These are phyloP conservation scores for Cenchrus fungigraminus DNA, from an alignment of 176 grass and related monocot genomes.

Conservation along the genomic window DNA sequence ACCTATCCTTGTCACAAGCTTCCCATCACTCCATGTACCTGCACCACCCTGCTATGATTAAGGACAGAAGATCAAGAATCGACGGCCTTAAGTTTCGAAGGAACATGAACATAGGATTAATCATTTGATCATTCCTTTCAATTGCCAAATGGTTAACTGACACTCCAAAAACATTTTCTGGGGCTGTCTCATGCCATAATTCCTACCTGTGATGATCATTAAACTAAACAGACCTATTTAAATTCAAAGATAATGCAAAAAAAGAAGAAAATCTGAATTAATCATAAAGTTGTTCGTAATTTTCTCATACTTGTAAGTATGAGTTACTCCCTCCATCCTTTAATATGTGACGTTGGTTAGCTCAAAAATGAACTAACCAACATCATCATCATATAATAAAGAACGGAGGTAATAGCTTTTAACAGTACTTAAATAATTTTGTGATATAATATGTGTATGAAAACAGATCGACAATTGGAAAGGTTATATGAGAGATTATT, in stretches of 20 bases:
- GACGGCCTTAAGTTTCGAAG: conserved; percentile 22
- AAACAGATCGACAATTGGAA: background rate
- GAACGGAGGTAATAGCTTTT: background rate
- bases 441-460: background rate
- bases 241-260: background rate
- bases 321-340: background rate
- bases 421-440: background rate
- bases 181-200: background rate
- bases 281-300: conserved; percentile 10
- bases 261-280: background rate
- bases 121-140: conserved; percentile 21
- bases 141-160: background rate
- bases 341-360: too few species aligned
- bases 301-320: background rate
- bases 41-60: conserved; percentile 99
- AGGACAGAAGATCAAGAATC: conserved; percentile 60
- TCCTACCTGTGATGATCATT: background rate
- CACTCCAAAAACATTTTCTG: background rate
- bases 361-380: too few species aligned
- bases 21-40: conserved; percentile 99
- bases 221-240: background rate
- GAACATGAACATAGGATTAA: conserved; percentile 5
- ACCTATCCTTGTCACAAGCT: conserved; percentile 97
- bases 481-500: background rate
- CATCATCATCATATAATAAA: too few species aligned